A percentile compares a stretch with the other conserved stretches of the same genome.
These are phyloP conservation scores for Aphanomyces cochlioides DNA, from an alignment of 352 stramenopile genomes.

Conservation along the genomic window DNA sequence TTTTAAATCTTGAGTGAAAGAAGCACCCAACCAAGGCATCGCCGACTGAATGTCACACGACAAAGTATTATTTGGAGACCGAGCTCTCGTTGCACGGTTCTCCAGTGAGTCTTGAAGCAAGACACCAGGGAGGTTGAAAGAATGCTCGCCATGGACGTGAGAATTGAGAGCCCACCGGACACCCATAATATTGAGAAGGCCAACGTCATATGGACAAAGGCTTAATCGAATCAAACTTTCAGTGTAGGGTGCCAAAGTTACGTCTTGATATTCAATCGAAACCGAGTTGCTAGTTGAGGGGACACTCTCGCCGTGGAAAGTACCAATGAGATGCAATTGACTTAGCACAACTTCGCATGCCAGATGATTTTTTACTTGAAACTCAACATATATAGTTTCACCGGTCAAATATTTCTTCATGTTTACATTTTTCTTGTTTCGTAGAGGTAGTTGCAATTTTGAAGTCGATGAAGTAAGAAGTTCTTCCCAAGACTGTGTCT, in stretches of 20 bases:
- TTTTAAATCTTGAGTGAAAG: constrained; percentile 43
- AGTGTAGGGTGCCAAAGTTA: constrained; percentile 49
- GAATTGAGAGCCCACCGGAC: constrained; percentile 82
- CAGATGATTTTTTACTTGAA: constrained; percentile 84
- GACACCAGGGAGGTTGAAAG: constrained; percentile 74
- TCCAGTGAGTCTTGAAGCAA: constrained; percentile 76
- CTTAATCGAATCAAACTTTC: constrained; percentile 70
- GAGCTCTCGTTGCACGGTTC: constrained; percentile 62
- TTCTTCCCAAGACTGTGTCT: constrained; percentile 13
- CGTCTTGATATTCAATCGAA: constrained; percentile 17
- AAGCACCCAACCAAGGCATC: constrained; percentile 81
- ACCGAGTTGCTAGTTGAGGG: background rate
- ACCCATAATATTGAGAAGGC: constrained; percentile 58
- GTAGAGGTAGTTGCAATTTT: constrained; percentile 47
- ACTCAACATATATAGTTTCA: constrained; percentile 82
- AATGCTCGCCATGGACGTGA: constrained; percentile 73
- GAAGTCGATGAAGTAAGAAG: constrained; percentile 2
- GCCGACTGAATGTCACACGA: constrained; percentile 61
- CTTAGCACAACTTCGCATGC: constrained; percentile 79
- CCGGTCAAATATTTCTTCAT: constrained; percentile 63
- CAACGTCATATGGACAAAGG: constrained; percentile 53
- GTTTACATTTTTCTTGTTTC: constrained; percentile 33
- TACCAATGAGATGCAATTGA: constrained; percentile 77
- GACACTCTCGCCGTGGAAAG: constrained; percentile 34
- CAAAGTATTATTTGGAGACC: constrained; percentile 72